phyloP scores from a whole-genome alignment of 768 basidiomycete genomes.

The Trametes villosa region DNA sequence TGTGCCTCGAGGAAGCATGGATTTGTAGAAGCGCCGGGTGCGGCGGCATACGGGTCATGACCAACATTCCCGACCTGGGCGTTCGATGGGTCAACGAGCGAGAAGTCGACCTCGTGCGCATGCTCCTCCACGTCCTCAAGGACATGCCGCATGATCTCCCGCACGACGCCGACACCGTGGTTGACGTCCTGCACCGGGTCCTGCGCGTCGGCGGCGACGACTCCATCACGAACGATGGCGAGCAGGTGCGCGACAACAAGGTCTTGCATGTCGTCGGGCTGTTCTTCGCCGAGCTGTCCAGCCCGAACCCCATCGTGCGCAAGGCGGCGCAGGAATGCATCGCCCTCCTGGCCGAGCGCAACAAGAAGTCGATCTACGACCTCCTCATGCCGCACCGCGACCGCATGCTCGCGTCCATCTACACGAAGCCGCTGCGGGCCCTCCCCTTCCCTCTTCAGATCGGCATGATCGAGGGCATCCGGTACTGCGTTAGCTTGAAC shows the following conservation, averaged over 20 bases:
- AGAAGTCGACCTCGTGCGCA: constrained; percentile 88
- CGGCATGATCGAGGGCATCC: constrained; percentile 96
- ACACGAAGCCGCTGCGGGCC: constrained; percentile 94
- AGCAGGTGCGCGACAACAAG: constrained; percentile 43
- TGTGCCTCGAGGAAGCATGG: constrained; percentile 94
- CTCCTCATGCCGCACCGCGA: constrained; percentile 86
- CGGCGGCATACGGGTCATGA: constrained; percentile 81
- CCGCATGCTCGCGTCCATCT: constrained; percentile 86
- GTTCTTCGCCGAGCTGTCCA: constrained; percentile 87
- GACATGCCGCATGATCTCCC: constrained; percentile 93
- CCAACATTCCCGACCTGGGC: constrained; percentile 69
- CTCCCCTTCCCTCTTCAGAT: constrained; percentile 95
- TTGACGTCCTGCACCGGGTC: constrained; percentile 73
- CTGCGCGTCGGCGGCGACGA: constrained; percentile 62
- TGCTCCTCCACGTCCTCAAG: constrained; percentile 88
- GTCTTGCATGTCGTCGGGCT: constrained; percentile 75
- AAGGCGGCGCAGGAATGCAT: constrained; percentile 84
- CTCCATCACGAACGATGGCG: constrained; percentile 25
- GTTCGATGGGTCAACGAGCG: constrained; percentile 82
- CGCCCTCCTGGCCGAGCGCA: constrained; percentile 73
- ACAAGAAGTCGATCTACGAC: constrained; percentile 71
- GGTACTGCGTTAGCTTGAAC: constrained; percentile 87
- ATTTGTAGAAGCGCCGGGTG: constrained; percentile 88
- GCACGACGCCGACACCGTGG: constrained; percentile 76
- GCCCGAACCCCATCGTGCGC: constrained; percentile 84